phyloP scores from a whole-genome alignment of 2,329 filamentous ascomycete genomes.

The Botrytis fragariae region DNA sequence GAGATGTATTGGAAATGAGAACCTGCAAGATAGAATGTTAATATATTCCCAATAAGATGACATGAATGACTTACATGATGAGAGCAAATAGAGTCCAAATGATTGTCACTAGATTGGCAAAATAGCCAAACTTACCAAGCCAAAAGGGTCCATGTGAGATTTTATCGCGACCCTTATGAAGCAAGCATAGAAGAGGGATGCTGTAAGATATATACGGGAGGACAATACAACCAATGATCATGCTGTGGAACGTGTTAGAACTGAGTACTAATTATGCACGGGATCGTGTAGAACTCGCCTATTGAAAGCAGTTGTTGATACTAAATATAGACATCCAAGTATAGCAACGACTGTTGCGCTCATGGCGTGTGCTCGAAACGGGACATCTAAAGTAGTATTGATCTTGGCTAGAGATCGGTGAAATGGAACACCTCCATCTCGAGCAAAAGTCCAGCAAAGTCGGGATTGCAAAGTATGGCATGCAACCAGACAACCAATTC shows the following conservation, averaged over 20 bases:
- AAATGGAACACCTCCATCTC: slow-evolving; percentile 19
- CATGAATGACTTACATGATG: slow-evolving; percentile 46
- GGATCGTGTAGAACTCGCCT: background rate
- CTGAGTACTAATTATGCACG: background rate
- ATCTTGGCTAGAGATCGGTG: slow-evolving; percentile 13
- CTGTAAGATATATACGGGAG: slow-evolving; percentile 18
- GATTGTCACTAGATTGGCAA: slow-evolving; percentile 55
- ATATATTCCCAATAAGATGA: background rate
- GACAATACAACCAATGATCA: slow-evolving; percentile 19
- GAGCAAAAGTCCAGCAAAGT: slow-evolving; percentile 21
- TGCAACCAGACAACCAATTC: slow-evolving; percentile 14
- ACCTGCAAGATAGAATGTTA: slow-evolving; percentile 8
- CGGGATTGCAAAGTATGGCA: slow-evolving; percentile 18
- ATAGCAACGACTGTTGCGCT: slow-evolving; percentile 14
- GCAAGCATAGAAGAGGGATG: slow-evolving; percentile 37
- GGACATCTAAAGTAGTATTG: slow-evolving; percentile 14
- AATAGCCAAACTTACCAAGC: slow-evolving; percentile 57
- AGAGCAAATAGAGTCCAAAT: slow-evolving; percentile 57
- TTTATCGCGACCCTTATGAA: slow-evolving; percentile 46
- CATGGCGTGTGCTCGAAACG: slow-evolving; percentile 18
- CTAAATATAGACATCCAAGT: slow-evolving; percentile 6
- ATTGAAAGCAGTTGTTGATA: slow-evolving; percentile 20
- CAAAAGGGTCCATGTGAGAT: slow-evolving; percentile 58
- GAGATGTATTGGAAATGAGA: slow-evolving; percentile 16
- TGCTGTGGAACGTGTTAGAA: slow-evolving; percentile 6